These are phyloP conservation scores for Rhizopus stolonifer DNA, from an alignment of 371 early-diverging fungal species.

Conservation along the genomic window DNA sequence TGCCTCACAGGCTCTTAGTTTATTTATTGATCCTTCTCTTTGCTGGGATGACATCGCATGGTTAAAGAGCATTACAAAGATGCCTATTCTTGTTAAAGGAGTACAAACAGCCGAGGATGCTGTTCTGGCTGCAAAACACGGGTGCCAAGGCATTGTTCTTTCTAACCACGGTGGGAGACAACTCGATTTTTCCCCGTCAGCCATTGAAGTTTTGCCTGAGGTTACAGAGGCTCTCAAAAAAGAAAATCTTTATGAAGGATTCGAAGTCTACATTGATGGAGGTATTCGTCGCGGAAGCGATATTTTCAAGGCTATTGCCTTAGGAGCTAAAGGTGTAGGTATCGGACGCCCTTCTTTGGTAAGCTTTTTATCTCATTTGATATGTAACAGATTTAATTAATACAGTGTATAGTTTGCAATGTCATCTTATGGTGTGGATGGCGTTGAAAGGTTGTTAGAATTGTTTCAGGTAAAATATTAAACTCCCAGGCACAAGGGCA, in stretches of 20 bases:
- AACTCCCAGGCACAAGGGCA: too few species aligned
- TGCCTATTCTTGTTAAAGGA: conserved; percentile 93
- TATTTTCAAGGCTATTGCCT: conserved; percentile 91
- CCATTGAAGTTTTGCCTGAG: conserved; percentile 84
- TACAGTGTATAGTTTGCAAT: conserved; percentile 55
- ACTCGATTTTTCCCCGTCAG: conserved; percentile 77
- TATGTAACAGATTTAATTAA: too few species aligned
- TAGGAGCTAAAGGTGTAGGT: conserved; percentile 94
- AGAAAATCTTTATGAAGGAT: conserved; percentile 50
- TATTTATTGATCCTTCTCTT: conserved; percentile 76
- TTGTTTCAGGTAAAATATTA: conserved; percentile 57
- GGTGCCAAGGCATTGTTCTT: conserved; percentile 82
- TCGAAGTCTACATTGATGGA: conserved; percentile 92
- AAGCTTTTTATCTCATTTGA: conserved; percentile 11
- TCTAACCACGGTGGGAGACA: conserved; percentile 98
- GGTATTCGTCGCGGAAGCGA: conserved; percentile 90
- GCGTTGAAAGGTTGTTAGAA: conserved; percentile 73
- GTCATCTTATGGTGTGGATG: conserved; percentile 73
- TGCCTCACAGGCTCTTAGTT: conserved; percentile 75
- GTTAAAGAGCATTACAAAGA: conserved; percentile 77
- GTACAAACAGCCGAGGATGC: conserved; percentile 92
- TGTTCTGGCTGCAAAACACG: conserved; percentile 74
- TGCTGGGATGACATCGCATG: conserved; percentile 88
- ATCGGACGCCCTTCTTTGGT: conserved; percentile 86
- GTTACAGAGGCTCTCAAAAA: conserved; percentile 67